phyloP scores from a whole-genome alignment of 495 filamentous ascomycete species.

The Aeminium ludgeri region DNA sequence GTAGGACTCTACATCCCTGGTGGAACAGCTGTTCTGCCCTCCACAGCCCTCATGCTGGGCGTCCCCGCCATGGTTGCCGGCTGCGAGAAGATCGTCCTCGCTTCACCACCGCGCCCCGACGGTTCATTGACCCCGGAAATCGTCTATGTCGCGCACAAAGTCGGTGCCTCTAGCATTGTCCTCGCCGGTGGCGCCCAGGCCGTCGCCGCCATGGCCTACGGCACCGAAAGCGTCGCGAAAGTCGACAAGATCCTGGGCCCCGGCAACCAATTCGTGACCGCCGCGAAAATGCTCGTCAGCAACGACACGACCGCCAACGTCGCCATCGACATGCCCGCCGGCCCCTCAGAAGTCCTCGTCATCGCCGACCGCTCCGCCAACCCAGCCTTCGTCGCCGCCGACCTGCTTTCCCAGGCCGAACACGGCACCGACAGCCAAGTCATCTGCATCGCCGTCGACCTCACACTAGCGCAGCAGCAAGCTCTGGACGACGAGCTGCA shows the following conservation, averaged over 20 bases:
- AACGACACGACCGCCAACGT: constrained; percentile 93
- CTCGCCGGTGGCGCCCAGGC: constrained; percentile 92
- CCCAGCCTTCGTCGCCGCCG: constrained; percentile 87
- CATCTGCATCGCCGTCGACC: constrained; percentile 70
- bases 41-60: constrained; percentile 92
- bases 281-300: constrained; percentile 90
- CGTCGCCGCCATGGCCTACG: constrained; percentile 76
- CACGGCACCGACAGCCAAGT: constrained; percentile 94
- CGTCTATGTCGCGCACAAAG: constrained; percentile 94
- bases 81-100: constrained; percentile 87
- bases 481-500: constrained; percentile 88
- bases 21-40: constrained; percentile 87
- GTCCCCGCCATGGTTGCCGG: constrained; percentile 95
- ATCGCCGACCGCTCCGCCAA: constrained; percentile 82
- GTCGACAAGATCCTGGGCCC: constrained; percentile 98
- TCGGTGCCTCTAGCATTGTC: constrained; percentile 87
- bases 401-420: constrained; percentile 88
- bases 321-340: constrained; percentile 96
- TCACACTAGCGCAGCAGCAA: constrained; percentile 48
- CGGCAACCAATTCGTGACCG: constrained; percentile 96
- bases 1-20: constrained; percentile 93
- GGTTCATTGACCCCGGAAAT: constrained; percentile 90
- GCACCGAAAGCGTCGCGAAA: constrained; percentile 71
- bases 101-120: constrained; percentile 77
- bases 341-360: constrained; percentile 89